Percentiles rank a stretch among this genome's conserved stretches.
These are phyloP conservation scores for Rusavskia elegans DNA, from an alignment of 495 filamentous ascomycete genomes.

Conservation along the genomic window DNA sequence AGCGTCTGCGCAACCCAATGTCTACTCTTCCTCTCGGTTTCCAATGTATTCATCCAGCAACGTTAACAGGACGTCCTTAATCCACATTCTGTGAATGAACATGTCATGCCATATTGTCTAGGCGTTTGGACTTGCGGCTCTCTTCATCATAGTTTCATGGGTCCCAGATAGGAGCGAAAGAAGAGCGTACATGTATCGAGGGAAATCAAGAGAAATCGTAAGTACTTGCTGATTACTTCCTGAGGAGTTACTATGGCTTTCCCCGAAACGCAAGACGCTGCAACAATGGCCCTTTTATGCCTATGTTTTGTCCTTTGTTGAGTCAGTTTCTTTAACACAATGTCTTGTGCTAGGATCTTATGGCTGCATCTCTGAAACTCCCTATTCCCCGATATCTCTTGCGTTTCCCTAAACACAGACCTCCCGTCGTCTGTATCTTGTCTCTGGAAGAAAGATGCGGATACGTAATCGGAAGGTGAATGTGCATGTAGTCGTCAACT, in stretches of 20 bases:
- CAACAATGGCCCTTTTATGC: background rate
- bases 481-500: background rate
- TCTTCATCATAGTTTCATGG: too few relatives aligned
- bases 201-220: too few relatives aligned
- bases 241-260: background rate
- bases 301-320: background rate
- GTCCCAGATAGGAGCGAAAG: background rate
- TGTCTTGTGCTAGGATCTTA: background rate
- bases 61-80: too few relatives aligned
- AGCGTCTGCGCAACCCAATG: too few relatives aligned
- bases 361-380: background rate
- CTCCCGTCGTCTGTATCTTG: background rate
- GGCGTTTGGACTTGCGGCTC: too few relatives aligned
- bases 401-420: background rate
- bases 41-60: too few relatives aligned
- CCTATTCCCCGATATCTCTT: background rate
- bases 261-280: background rate
- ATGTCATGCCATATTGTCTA: too few relatives aligned
- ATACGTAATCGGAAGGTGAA: background rate
- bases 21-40: too few relatives aligned
- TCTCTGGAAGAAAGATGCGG: background rate
- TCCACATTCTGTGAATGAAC: too few relatives aligned
- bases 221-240: background rate
- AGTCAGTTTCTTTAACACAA: background rate
- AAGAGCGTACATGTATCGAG: too few relatives aligned